Base-by-base conservation (phyloP, 768 basidiomycete species). In the Lyophyllum atratum region DNA sequence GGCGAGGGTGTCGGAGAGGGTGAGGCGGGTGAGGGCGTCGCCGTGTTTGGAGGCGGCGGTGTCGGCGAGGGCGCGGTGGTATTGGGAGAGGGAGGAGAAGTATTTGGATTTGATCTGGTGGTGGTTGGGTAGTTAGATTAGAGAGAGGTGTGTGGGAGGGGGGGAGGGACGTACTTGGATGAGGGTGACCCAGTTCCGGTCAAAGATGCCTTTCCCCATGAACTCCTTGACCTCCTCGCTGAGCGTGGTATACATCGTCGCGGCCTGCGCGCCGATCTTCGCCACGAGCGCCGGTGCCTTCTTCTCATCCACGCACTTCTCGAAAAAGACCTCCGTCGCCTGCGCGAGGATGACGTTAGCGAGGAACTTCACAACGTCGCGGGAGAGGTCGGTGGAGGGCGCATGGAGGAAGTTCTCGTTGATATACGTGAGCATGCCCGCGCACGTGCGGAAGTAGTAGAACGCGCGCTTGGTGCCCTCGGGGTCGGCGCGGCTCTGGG, bases 321-420 rank as follows among this genome's bases (percentile, higher is more conserved):
- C 97, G 64, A 93, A 88, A 70, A 98, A 97, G 34, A 98, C 90
- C 70, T 98, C 96, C 0, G 92, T 94, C 0, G 95, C 95, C 72
- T 98, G 96, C 0, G 93, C 94, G 15, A 93, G 78, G 68, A 95
- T 94, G 63, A 96, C 58, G n/a, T 85, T 84, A 1, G 94, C 86
- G 37, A 97, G 79, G 63, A 96, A 92, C 72, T 96, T 95, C 79
- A 99, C 83, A 54, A 98, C 93, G 58, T 98, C 96, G 19, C 93
- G 82, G 66, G 89, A 90, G 44, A 98, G 84, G 74, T 98, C 97
- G 1, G 93, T 97, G 21, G 92, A 94, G 0, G 97, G 97, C 0
- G 96, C 97, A 66, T 99, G 97, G 0, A 99, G 78, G 72, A 99
- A 99, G 82, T 99, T 98, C 73, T 99, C 97, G 76, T 98, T 98